Percentiles rank a stretch among this genome's conserved stretches.
Conservation (phyloP, 805 yeast species). For the Candida succiphila region DNA sequence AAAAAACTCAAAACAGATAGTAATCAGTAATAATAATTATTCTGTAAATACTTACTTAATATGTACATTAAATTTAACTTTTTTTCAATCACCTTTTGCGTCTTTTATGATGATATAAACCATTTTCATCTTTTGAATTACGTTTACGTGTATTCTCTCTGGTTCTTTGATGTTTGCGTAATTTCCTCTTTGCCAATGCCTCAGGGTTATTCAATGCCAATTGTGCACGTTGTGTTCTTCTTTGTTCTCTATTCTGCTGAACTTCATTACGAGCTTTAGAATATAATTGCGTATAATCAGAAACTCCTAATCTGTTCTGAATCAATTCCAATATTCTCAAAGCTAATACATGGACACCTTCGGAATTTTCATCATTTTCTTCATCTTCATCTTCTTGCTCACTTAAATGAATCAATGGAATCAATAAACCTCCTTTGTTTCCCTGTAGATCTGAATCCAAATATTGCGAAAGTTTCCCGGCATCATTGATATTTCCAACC, state of each 20-base stretch:
- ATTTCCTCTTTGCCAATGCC: constrained; percentile 64
- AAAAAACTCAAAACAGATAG: no score
- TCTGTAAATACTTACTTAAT: no score
- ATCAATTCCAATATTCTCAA: constrained; percentile 60
- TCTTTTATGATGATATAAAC: constrained; percentile 59
- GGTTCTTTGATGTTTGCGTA: constrained; percentile 63
- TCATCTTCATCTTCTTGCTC: constrained; percentile 20
- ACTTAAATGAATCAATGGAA: constrained; percentile 22
- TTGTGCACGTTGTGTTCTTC: constrained; percentile 67
- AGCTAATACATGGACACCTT: constrained; percentile 23
- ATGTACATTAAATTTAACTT: no score
- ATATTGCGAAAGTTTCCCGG: constrained; percentile 24
- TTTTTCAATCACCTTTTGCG: constrained; percentile 21
- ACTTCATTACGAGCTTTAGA: constrained; percentile 56
- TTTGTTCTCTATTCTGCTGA: constrained; percentile 55
- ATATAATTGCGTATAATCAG: constrained; percentile 54
- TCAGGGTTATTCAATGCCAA: constrained; percentile 75
- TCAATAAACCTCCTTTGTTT: constrained; percentile 13
- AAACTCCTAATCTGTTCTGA: constrained; percentile 60
- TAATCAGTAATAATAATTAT: neutral
- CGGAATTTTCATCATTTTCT: constrained; percentile 39
- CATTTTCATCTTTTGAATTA: constrained; percentile 68
- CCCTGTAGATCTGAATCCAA: neutral
- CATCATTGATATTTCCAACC: constrained; percentile 29
- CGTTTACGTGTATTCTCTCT: constrained; percentile 74